Percentiles rank a stretch among this genome's conserved stretches.
phyloP scores from a whole-genome alignment of 768 basidiomycete genomes.

The Saitozyma podzolica region DNA sequence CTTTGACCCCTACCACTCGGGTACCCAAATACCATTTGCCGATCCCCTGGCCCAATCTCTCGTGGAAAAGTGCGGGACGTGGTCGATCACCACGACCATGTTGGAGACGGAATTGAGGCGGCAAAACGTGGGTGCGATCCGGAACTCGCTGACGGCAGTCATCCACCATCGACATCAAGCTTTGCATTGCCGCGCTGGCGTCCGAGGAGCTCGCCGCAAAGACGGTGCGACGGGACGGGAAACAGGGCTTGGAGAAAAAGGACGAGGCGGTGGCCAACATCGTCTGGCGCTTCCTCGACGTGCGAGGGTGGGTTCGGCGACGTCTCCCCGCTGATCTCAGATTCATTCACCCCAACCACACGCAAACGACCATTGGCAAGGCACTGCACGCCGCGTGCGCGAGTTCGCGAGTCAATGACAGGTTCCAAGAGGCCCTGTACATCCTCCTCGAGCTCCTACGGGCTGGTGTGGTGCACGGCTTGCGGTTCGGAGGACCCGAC shows the following conservation, averaged over 20 bases:
- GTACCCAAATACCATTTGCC: constrained; percentile 61
- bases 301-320: constrained; percentile 72
- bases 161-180: constrained; percentile 16
- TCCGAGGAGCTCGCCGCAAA: constrained; percentile 75
- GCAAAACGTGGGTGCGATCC: constrained; percentile 69
- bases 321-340: constrained; percentile 55
- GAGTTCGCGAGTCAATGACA: constrained; percentile 83
- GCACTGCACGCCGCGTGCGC: constrained; percentile 84
- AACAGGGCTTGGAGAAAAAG: constrained; percentile 74
- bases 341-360: constrained; percentile 84
- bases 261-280: constrained; percentile 98
- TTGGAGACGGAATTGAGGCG: constrained; percentile 93
- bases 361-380: constrained; percentile 82
- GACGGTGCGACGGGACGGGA: constrained; percentile 59
- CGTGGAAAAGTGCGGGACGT: constrained; percentile 80
- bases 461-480: constrained; percentile 95
- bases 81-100: constrained; percentile 80
- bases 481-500: constrained; percentile 70
- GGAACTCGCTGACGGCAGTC: neutral
- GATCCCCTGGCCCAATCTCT: constrained; percentile 78
- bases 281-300: constrained; percentile 95
- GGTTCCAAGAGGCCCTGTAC: constrained; percentile 96
- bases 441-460: constrained; percentile 91
- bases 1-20: constrained; percentile 67
- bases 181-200: constrained; percentile 42